Conservation (phyloP, 495 filamentous ascomycete genomes). For the Evernia prunastri region DNA sequence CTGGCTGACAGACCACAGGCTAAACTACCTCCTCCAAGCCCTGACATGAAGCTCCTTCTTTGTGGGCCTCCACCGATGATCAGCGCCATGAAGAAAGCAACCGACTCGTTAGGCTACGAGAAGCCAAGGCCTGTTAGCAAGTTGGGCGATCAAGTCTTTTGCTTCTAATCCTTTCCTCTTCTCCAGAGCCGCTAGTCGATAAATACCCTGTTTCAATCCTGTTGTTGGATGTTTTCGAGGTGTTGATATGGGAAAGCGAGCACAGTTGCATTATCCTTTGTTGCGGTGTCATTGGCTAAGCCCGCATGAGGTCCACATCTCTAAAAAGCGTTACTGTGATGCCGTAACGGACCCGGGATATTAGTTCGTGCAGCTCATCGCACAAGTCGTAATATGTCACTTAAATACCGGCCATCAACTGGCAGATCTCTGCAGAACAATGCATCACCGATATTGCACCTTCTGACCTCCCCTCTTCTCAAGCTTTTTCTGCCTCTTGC, state of each 20-base stretch:
- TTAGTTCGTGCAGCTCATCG: neutral
- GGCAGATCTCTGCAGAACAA: neutral
- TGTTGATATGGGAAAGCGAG: neutral
- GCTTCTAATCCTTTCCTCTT: conserved; percentile 52
- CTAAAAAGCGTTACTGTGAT: neutral
- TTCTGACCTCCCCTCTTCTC: conserved; percentile 53
- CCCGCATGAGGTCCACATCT: neutral
- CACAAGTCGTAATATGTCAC: neutral
- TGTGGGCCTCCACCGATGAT: conserved; percentile 98
- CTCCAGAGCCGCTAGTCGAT: neutral
- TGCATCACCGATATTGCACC: conserved; percentile 38
- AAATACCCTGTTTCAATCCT: too few relatives aligned
- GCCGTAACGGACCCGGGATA: neutral
- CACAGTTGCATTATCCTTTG: neutral
- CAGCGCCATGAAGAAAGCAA: conserved; percentile 92
- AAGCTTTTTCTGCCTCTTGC: conserved; percentile 58
- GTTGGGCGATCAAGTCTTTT: conserved; percentile 95
- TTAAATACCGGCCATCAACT: neutral
- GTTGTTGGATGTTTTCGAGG: neutral
- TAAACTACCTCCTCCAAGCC: conserved; percentile 67
- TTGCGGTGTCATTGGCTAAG: neutral
- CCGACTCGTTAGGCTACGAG: conserved; percentile 78
- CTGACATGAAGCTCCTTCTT: conserved; percentile 89
- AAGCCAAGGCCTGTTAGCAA: conserved; percentile 94
- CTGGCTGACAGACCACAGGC: conserved; percentile 12